phyloP scores from a whole-genome alignment of 1,139 yeast species.

The Suhomyces bokatorum region DNA sequence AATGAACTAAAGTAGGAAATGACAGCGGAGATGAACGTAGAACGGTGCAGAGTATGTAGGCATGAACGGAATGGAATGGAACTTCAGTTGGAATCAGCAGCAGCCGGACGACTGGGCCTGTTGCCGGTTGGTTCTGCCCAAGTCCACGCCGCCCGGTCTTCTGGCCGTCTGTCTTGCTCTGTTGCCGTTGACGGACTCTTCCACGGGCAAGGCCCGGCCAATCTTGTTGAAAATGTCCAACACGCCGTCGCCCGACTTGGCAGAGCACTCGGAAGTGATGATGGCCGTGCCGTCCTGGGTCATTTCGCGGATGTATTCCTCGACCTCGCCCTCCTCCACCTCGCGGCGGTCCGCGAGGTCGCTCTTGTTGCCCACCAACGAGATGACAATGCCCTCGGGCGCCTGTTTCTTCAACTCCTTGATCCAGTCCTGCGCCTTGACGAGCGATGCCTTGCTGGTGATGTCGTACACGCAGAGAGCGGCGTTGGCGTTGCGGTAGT shows the following conservation, averaged over 20 bases:
- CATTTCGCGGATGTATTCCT: slow-evolving; percentile 34
- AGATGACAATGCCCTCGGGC: slow-evolving; percentile 66
- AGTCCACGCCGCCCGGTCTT: slow-evolving; percentile 39
- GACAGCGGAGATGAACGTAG: background rate
- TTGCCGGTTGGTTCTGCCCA: slow-evolving; percentile 32
- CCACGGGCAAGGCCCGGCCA: slow-evolving; percentile 48
- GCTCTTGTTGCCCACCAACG: slow-evolving; percentile 44
- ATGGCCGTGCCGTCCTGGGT: slow-evolving; percentile 30
- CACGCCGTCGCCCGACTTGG: slow-evolving; percentile 49
- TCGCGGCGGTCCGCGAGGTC: slow-evolving; percentile 63
- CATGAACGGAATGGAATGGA: background rate
- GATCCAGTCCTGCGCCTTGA: slow-evolving; percentile 94
- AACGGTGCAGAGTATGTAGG: background rate
- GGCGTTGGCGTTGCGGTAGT: slow-evolving; percentile 47
- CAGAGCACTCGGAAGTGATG: slow-evolving; percentile 46
- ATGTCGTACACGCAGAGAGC: slow-evolving; percentile 31
- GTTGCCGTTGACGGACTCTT: slow-evolving; percentile 32
- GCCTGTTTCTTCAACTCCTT: slow-evolving; percentile 93
- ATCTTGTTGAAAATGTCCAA: slow-evolving; percentile 43
- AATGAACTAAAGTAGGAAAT: slow-evolving; percentile 2
- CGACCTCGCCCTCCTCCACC: slow-evolving; percentile 40
- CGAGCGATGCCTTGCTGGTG: slow-evolving; percentile 61
- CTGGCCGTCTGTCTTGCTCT: slow-evolving; percentile 30
- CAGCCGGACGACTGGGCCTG: slow-evolving; percentile 28
- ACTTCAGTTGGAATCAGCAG: slow-evolving; percentile 20